Conservation (phyloP, 306 rosid genomes). For the Ormosia emarginata region DNA sequence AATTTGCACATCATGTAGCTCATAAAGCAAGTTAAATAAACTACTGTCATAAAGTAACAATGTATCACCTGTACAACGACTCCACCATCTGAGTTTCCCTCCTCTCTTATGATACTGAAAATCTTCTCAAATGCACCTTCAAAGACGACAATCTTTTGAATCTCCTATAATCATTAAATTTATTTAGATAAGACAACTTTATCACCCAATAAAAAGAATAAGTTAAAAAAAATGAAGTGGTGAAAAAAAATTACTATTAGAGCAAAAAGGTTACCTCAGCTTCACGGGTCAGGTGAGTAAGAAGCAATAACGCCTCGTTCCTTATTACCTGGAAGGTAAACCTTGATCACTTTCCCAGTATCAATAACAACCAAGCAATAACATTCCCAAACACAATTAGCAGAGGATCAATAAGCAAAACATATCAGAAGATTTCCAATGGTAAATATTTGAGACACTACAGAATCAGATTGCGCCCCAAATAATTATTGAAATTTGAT, state of each 20-base stretch:
- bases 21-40: constrained; percentile 15
- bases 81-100: constrained; percentile 96
- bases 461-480: not conserved
- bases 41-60: not conserved
- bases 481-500: not conserved
- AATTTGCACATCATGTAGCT: constrained; percentile 3
- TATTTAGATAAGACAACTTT: constrained; percentile 10
- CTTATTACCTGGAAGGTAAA: constrained; percentile 71
- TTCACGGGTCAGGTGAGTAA: constrained; percentile 86
- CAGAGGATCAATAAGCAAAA: not conserved
- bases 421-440: not conserved
- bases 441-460: not conserved
- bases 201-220: not conserved
- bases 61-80: constrained; percentile 90
- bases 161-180: constrained; percentile 66
- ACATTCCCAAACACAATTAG: not conserved
- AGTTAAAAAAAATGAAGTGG: not conserved
- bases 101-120: constrained; percentile 87
- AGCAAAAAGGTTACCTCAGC: constrained; percentile 68
- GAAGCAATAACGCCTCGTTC: constrained; percentile 89
- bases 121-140: constrained; percentile 97
- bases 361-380: not conserved
- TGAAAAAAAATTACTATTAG: constrained; percentile 12
- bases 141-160: constrained; percentile 93
- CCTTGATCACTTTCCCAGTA: constrained; percentile 16